Conservation (phyloP, 345 rosid genomes). For the Populus alba region DNA sequence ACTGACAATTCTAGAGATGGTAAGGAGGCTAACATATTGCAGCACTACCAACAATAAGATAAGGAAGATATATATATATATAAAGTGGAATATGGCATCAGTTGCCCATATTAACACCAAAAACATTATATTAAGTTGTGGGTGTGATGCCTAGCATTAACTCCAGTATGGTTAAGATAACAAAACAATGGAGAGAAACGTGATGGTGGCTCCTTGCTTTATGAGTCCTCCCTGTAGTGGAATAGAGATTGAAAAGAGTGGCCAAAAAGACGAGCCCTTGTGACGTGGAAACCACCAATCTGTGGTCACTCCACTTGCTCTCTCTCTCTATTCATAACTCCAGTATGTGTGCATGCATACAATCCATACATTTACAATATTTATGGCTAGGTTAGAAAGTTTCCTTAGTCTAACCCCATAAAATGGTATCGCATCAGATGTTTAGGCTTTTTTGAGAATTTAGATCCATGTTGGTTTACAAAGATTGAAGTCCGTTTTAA, state of each 20-base stretch:
- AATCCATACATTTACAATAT: background rate
- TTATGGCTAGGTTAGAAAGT: background rate
- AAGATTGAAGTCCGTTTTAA: too few relatives aligned
- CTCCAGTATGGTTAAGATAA: constrained; percentile 13
- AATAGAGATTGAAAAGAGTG: constrained; percentile 30
- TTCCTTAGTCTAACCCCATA: background rate
- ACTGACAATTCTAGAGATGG: constrained; percentile 1
- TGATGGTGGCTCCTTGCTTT: constrained; percentile 25
- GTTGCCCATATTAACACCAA: constrained; percentile 13
- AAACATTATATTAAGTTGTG: constrained; percentile 22
- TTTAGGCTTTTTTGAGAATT: background rate
- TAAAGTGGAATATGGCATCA: constrained; percentile 46
- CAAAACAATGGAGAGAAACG: constrained; percentile 6
- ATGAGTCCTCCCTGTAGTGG: constrained; percentile 41
- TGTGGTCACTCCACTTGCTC: constrained; percentile 52
- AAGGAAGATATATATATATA: constrained; percentile 13
- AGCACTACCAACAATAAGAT: constrained; percentile 26
- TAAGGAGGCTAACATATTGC: background rate
- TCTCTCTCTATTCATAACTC: too few relatives aligned
- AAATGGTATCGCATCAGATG: background rate
- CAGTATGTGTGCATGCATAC: background rate
- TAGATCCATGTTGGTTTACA: background rate
- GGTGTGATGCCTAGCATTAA: constrained; percentile 28
- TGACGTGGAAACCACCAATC: constrained; percentile 62
- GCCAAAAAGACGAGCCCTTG: constrained; percentile 17